Conservation (phyloP, 129 eudicot species). For the Sambucus nigra region DNA sequence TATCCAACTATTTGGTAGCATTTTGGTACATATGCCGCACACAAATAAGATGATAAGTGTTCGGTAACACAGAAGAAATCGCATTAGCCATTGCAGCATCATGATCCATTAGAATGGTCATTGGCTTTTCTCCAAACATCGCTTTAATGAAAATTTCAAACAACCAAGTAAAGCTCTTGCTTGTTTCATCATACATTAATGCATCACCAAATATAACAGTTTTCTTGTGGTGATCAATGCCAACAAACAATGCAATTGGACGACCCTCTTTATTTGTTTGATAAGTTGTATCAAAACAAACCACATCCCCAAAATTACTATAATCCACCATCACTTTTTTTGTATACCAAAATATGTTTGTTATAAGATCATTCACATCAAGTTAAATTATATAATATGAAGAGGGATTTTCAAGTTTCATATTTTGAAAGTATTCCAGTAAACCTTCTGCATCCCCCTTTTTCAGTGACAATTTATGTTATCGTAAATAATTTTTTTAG, state of each 20-base stretch:
- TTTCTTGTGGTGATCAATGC: constrained; percentile 29
- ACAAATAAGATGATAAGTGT: constrained; percentile 29
- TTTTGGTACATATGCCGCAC: constrained; percentile 27
- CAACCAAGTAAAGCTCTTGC: constrained; percentile 26
- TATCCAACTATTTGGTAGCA: constrained; percentile 24
- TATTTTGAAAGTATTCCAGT: constrained; percentile 24
- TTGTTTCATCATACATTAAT: constrained; percentile 27
- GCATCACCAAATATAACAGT: constrained; percentile 36
- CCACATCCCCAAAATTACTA: constrained; percentile 25
- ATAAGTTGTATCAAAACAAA: constrained; percentile 25
- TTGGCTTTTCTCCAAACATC: constrained; percentile 26
- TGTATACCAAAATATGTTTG: constrained; percentile 32
- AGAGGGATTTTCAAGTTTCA: constrained; percentile 19
- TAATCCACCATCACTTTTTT: constrained; percentile 22
- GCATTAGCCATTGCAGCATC: constrained; percentile 27
- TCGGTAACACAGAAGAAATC: constrained; percentile 15
- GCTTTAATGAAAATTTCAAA: constrained; percentile 21
- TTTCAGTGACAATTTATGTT: no score
- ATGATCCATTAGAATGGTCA: constrained; percentile 26
- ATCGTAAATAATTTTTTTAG: no score
- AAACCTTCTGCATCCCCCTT: constrained; percentile 23
- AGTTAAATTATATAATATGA: constrained; percentile 21
- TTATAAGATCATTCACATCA: constrained; percentile 26
- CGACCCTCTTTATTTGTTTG: constrained; percentile 9
- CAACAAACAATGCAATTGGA: constrained; percentile 20